These are phyloP conservation scores for Cucumis sativus DNA, from an alignment of 306 rosid species.

Conservation along the genomic window DNA sequence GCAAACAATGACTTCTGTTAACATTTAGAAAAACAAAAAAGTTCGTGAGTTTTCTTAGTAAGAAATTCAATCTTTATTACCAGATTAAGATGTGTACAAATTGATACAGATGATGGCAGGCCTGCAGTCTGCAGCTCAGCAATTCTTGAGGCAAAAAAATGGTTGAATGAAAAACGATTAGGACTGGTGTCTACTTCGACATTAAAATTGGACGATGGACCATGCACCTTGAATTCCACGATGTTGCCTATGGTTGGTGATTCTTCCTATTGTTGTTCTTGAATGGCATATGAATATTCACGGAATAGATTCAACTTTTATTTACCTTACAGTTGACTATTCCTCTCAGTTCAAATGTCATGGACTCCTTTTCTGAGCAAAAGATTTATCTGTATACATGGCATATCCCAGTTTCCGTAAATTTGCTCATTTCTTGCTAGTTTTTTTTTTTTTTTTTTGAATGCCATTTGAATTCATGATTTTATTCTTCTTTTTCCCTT, in stretches of 20 bases:
- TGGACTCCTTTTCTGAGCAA: background rate
- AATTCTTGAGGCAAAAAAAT: constrained; percentile 75
- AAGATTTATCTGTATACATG: background rate
- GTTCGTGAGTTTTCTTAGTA: background rate
- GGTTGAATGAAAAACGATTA: constrained; percentile 64
- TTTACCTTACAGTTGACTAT: background rate
- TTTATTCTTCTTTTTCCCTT: background rate
- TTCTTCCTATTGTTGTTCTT: constrained; percentile 8
- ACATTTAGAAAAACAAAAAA: background rate
- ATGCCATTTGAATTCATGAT: background rate
- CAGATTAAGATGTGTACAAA: constrained; percentile 5
- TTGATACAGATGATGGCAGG: constrained; percentile 23
- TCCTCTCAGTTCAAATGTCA: background rate
- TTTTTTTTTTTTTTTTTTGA: background rate
- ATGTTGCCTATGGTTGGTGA: constrained; percentile 38
- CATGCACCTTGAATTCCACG: constrained; percentile 24
- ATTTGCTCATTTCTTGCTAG: background rate
- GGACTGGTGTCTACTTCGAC: constrained; percentile 44
- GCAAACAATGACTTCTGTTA: background rate
- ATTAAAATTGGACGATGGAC: constrained; percentile 38
- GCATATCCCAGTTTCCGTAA: background rate
- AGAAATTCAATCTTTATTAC: background rate
- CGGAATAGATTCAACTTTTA: background rate
- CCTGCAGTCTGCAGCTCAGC: constrained; percentile 59
- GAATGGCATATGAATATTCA: background rate